These are phyloP conservation scores for Candida yuanshanica DNA, from an alignment of 805 yeast genomes.

Conservation along the genomic window DNA sequence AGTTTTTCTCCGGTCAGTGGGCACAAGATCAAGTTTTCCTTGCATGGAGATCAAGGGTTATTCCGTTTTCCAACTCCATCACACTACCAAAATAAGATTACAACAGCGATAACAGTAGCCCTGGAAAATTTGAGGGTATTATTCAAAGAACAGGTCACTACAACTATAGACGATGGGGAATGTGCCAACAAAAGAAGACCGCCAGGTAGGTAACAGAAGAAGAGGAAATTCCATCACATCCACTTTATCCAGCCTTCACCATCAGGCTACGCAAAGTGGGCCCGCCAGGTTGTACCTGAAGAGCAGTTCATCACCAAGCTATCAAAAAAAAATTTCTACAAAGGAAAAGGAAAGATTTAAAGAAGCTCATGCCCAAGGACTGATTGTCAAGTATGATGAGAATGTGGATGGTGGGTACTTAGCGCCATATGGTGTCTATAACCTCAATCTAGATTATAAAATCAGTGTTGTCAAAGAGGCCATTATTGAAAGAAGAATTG, in stretches of 20 bases:
- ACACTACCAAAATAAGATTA: no score
- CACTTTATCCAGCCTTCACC: conserved; percentile 8
- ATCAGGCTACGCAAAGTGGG: conserved; percentile 1
- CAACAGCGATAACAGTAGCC: no score
- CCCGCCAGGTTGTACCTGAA: conserved; percentile 15
- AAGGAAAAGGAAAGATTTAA: conserved; percentile 49
- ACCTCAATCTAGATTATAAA: conserved; percentile 65
- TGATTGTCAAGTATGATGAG: conserved; percentile 58
- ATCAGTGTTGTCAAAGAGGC: conserved; percentile 65
- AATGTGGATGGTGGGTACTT: conserved; percentile 90
- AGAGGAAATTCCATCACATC: conserved; percentile 14
- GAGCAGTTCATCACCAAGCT: conserved; percentile 30
- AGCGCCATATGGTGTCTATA: conserved; percentile 88
- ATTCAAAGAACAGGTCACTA: no score
- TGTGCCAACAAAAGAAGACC: conserved; percentile 40
- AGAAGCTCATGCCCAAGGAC: conserved; percentile 49
- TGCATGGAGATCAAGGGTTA: no score
- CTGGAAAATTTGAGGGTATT: no score
- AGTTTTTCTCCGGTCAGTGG: no score
- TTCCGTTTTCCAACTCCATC: no score
- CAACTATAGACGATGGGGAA: conserved; percentile 36
- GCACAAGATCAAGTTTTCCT: no score
- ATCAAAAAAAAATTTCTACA: neutral
- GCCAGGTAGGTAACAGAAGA: conserved; percentile 15
- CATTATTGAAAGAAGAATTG: conserved; percentile 63